These are phyloP conservation scores for Microstroma glucosiphilum DNA, from an alignment of 1,284 basidiomycete species.

Conservation along the genomic window DNA sequence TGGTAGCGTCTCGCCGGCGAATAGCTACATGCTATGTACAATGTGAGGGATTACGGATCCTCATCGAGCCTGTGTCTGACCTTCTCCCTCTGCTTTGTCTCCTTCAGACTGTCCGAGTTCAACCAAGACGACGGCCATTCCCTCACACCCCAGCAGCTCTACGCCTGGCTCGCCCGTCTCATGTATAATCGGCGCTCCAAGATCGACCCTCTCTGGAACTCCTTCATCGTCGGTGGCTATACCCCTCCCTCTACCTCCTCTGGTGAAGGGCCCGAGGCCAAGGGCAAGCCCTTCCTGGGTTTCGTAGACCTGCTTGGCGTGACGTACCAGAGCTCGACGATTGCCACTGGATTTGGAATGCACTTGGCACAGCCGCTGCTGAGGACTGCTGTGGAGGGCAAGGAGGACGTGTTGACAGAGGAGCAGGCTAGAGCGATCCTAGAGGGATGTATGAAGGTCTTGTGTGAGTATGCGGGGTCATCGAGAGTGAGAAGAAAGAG, in stretches of 20 bases:
- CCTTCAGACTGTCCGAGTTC: slow-evolving; percentile 65
- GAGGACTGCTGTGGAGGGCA: slow-evolving; percentile 79
- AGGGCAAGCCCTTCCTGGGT: slow-evolving; percentile 56
- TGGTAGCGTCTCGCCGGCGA: no score
- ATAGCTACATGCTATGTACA: no score
- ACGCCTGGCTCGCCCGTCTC: slow-evolving; percentile 81
- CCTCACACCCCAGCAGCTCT: slow-evolving; percentile 82
- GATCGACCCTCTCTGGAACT: slow-evolving; percentile 93
- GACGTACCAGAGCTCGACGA: slow-evolving; percentile 86
- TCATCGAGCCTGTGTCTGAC: no score
- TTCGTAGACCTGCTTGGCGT: slow-evolving; percentile 96
- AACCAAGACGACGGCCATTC: slow-evolving; percentile 74
- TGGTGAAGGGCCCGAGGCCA: background rate
- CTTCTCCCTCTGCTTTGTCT: slow-evolving; percentile 1
- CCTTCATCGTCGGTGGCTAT: slow-evolving; percentile 71
- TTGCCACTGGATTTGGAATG: slow-evolving; percentile 93
- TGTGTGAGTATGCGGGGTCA: slow-evolving; percentile 56
- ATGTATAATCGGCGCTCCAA: slow-evolving; percentile 86
- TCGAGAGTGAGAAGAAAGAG: background rate
- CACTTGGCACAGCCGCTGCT: slow-evolving; percentile 90
- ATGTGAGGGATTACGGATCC: no score
- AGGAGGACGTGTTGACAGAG: slow-evolving; percentile 67
- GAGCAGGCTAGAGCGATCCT: slow-evolving; percentile 74
- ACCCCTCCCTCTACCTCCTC: slow-evolving; percentile 21
- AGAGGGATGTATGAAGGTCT: slow-evolving; percentile 81